These are phyloP conservation scores for Paramecium tetraurelia DNA, from an alignment of 73 alveolate species.

Conservation along the genomic window DNA sequence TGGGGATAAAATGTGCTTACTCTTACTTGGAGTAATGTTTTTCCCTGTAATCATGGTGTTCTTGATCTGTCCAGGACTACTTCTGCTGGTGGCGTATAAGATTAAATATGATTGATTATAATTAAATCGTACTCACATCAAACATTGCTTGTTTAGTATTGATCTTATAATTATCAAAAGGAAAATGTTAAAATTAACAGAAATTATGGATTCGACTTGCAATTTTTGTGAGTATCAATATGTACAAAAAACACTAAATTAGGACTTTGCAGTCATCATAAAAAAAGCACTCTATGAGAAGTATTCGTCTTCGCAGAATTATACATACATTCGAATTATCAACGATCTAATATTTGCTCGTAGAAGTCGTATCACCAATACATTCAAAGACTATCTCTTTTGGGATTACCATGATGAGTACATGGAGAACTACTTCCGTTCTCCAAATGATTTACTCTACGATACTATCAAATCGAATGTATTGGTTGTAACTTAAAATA, in stretches of 20 bases:
- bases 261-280: conserved; percentile 20
- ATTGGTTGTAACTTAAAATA: neutral
- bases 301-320: conserved; percentile 26
- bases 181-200: neutral
- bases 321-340: conserved; percentile 16
- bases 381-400: neutral
- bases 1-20: neutral
- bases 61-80: conserved; percentile 10
- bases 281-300: neutral
- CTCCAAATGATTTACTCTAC: neutral
- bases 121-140: neutral
- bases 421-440: neutral
- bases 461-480: neutral
- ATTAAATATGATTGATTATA: conserved; percentile 43
- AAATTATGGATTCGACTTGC: conserved; percentile 13
- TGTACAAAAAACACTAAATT: neutral
- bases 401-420: conserved; percentile 44
- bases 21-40: neutral
- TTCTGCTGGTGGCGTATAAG: neutral
- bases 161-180: neutral
- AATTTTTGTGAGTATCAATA: neutral
- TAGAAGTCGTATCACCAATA: neutral
- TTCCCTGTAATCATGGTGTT: neutral
- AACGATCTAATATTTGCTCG: conserved; percentile 15
- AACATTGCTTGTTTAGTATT: neutral